Base-by-base conservation (phyloP, 768 basidiomycete species). In the Lactarius sp. region DNA sequence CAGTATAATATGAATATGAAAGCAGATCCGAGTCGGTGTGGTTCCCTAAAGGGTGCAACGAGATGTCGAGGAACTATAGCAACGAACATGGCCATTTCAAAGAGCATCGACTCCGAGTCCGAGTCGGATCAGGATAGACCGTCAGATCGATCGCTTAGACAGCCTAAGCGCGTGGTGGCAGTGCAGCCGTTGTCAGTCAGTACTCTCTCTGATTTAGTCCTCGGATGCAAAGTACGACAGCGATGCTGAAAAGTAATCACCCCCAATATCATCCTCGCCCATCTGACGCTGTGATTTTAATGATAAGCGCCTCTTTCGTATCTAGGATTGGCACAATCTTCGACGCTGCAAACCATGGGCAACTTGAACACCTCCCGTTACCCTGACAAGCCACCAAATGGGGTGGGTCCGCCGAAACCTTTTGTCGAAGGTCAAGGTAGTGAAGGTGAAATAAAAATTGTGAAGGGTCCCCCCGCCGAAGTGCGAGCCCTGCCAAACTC, bases 11-110 rank as follows among this genome's bases (percentile, higher is more conserved):
- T 55, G 49, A 52, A 44, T 33, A 56, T 47, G 20, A n/a, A 62
- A 34, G 61, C 2, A 62, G 49, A 49, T 34, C 53, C 14, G 41
- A 14, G 10, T 34, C 53, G 51, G 61, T 46, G 41, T 14, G 31
- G 61, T 22, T 14, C 52, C 54, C 44, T 14, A 51, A 57, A 46
- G 33, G 47, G 37, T 27, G 52, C 39, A 37, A 39, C 58, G 56
- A 62, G 56, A 34, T 52, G 51, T 62, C 12, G 59, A 54, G 63
- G 53, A 42, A 47, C 60, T 65, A 65, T 65, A 65, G 64, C 64
- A 65, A 65, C 63, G 47, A 59, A 16, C 62, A 54, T 34, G 57
- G 33, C 62, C 39, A 31, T 52, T 58, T 62, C 34, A 62, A 57
- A 41, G n/a, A 9, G 27, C 39, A 50, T 34, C 36, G 13, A n/a